Base-by-base conservation (phyloP, 1,284 basidiomycete genomes). In the Leccinum pachyderme region DNA sequence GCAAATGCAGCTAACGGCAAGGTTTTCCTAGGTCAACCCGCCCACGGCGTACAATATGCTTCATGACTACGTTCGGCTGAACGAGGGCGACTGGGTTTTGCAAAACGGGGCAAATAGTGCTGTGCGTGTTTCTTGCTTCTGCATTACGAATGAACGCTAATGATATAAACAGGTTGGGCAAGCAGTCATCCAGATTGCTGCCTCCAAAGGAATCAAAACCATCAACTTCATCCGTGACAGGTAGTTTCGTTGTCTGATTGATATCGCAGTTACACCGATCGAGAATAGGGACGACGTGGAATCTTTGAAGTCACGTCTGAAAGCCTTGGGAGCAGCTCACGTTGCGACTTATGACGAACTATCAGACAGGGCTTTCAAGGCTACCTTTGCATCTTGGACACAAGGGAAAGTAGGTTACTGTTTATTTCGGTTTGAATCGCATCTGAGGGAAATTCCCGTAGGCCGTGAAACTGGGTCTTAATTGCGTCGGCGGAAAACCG, bases 71-170 rank as follows among this genome's bases (percentile, higher is more conserved):
- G 78, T 84, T 6, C 63, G 77, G 28, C 77, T 92, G 44, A 61
- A 81, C 52, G 72, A 77, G 49, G 87, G 83, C 0, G 88, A 91
- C 52, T 92, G 86, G 83, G 76, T 94, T 6, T 69, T 93, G 18
- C 91, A 94, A 66, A 93, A 93, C 61, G 91, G 89, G 15, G 90
- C 90, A 1, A 94, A 93, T 63, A 90, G 87, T 61, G 88, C 90
- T 25, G 89, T 90, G 57, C 24, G 70, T 25, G n/a, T 50, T 4
- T 7, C 25, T 15, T 12, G 13, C 33, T 8, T 49, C 28, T 7
- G 4, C n/a, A 22, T 28, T 29, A 5, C 18, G 9, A 43, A 28
- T 7, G 27, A 28, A 7, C 50, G 32, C 49, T 59, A 53, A 63
- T 11, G 46, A 9, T 44, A 25, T 24, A 44, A 48, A 15, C 55